phyloP scores from a whole-genome alignment of 345 rosid species.

The Raphanus sativus region DNA sequence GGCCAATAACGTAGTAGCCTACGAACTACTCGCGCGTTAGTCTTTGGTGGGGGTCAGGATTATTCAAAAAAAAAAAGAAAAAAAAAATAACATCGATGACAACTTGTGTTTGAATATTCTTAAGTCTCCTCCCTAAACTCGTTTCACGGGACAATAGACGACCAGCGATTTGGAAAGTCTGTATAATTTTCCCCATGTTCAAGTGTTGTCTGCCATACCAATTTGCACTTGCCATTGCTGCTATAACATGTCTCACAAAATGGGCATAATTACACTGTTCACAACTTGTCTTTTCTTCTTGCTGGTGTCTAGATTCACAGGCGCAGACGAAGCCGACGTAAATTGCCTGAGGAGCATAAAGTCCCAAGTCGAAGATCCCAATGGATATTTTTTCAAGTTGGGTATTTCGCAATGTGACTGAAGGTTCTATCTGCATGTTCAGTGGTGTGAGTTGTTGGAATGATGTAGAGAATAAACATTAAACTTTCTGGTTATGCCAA shows the following conservation, averaged over 20 bases:
- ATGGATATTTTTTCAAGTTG: slow-evolving; percentile 47
- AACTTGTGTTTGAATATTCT: neutral
- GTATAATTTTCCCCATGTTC: neutral
- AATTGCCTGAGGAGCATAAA: neutral
- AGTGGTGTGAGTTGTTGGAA: slow-evolving; percentile 81
- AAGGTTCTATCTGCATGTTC: slow-evolving; percentile 65
- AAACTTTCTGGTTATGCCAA: slow-evolving; percentile 56
- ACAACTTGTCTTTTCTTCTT: slow-evolving; percentile 43
- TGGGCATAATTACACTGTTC: neutral
- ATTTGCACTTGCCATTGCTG: no score
- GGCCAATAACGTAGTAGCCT: no score
- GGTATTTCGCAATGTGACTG: slow-evolving; percentile 53
- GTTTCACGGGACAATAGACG: no score
- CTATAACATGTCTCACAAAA: neutral
- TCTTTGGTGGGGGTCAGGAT: no score
- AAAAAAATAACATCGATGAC: no score
- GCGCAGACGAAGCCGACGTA: neutral
- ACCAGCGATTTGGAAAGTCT: neutral
- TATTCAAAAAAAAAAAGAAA: no score
- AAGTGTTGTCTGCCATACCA: no score
- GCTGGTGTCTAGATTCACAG: slow-evolving; percentile 34
- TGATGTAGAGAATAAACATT: slow-evolving; percentile 70
- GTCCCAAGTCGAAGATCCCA: slow-evolving; percentile 38
- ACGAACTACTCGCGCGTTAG: no score
- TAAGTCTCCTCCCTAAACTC: neutral